These are phyloP conservation scores for Pseudozyma tsukubaensis DNA, from an alignment of 1,284 basidiomycete genomes.

Conservation along the genomic window DNA sequence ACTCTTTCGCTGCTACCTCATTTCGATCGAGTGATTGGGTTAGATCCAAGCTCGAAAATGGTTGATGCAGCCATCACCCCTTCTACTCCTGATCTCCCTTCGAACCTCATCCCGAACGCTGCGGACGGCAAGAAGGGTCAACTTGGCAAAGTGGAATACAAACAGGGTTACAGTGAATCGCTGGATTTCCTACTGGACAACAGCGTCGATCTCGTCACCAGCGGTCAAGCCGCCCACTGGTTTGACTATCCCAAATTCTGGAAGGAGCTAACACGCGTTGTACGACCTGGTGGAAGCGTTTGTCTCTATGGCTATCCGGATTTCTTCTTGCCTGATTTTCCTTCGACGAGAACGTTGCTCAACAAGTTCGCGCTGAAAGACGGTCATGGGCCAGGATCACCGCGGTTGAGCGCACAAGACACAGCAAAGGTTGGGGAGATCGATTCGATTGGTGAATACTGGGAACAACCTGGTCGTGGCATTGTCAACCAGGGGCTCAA, in stretches of 20 bases:
- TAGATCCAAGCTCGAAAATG: conserved; percentile 83
- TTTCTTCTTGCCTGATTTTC: conserved; percentile 77
- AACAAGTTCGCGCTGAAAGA: conserved; percentile 73
- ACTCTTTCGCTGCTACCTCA: conserved; percentile 74
- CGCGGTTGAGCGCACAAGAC: not conserved
- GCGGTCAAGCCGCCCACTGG: conserved; percentile 88
- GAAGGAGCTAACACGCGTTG: conserved; percentile 76
- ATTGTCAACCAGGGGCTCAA: conserved; percentile 80
- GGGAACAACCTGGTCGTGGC: conserved; percentile 81
- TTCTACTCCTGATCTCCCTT: conserved; percentile 41
- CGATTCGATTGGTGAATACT: conserved; percentile 78
- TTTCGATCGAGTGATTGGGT: conserved; percentile 77
- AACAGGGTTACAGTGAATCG: conserved; percentile 74
- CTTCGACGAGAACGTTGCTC: conserved; percentile 75
- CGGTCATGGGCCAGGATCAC: conserved; percentile 7
- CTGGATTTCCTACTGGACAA: conserved; percentile 73
- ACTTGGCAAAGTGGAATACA: conserved; percentile 68
- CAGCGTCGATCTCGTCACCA: conserved; percentile 79
- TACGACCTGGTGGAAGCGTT: conserved; percentile 78
- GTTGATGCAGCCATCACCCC: conserved; percentile 74
- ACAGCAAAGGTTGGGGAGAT: not conserved
- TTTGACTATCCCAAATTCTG: conserved; percentile 81
- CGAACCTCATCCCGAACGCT: conserved; percentile 16
- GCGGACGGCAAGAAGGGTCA: conserved; percentile 66
- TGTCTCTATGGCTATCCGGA: conserved; percentile 86